Conservation (phyloP, 129 eudicot species). For the Silybum marianum region DNA sequence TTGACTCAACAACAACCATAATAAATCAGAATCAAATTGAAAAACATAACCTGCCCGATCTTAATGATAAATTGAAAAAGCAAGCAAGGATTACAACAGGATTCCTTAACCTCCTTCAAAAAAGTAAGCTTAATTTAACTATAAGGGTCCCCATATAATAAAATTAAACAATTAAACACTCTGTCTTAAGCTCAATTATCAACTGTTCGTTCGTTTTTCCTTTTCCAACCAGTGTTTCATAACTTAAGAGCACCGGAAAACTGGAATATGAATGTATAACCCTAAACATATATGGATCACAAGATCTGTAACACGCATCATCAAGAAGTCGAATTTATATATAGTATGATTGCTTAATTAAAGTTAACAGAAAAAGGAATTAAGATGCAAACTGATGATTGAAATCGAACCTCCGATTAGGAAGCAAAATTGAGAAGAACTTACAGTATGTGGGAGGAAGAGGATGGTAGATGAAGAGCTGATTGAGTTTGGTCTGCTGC, state of each 20-base stretch:
- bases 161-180: background rate
- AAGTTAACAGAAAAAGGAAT: background rate
- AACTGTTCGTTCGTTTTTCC: background rate
- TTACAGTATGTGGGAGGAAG: background rate
- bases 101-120: background rate
- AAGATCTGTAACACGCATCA: background rate
- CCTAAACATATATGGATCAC: background rate
- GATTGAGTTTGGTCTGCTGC: background rate
- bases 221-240: background rate
- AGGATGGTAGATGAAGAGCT: too few species aligned
- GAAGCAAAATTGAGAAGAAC: background rate
- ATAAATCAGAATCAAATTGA: background rate
- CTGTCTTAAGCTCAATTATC: background rate
- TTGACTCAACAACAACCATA: background rate
- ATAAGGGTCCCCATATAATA: constrained; percentile 13
- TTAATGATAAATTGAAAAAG: background rate
- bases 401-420: background rate
- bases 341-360: background rate
- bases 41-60: background rate
- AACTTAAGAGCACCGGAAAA: background rate
- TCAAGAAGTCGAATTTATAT: background rate
- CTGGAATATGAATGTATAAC: background rate
- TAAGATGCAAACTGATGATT: background rate
- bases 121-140: background rate
- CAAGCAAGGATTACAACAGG: background rate